Evolutionary conservation across 495 filamentous ascomycete species (phyloP).

Genomic region (Penicillium ucsense): DNA sequence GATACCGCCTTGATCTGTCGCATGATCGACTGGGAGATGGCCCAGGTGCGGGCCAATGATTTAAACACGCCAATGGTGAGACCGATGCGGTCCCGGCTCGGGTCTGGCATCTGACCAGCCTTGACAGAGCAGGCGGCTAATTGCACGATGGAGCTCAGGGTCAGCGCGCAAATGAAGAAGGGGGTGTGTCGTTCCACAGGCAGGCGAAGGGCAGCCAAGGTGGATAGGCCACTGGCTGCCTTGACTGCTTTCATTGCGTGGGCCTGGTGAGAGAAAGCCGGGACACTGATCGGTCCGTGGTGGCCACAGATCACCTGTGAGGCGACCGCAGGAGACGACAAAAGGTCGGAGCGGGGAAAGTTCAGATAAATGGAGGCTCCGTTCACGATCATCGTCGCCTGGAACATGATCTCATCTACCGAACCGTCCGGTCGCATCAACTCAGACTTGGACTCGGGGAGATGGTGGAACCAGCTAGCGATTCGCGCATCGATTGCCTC

Average conservation of each 20-base stretch:
- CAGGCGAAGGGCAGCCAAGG: conserved; percentile 66
- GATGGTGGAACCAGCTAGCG: conserved; percentile 72
- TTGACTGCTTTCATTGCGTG: conserved; percentile 75
- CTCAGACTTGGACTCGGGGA: conserved; percentile 66
- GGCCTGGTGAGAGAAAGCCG: conserved; percentile 43
- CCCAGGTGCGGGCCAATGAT: conserved; percentile 64
- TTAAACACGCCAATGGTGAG: conserved; percentile 79
- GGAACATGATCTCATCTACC: conserved; percentile 86
- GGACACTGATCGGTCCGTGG: conserved; percentile 36
- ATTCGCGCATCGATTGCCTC: conserved; percentile 63
- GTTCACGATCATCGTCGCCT: conserved; percentile 75
- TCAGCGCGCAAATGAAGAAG: conserved; percentile 77
- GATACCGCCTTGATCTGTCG: conserved; percentile 54
- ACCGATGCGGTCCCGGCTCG: conserved; percentile 62
- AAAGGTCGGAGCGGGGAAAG: conserved; percentile 40
- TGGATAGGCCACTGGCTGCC: conserved; percentile 66
- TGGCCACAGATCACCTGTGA: conserved; percentile 41
- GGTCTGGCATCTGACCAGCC: conserved; percentile 57
- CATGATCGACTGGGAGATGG: conserved; percentile 62
- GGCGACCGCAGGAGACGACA: conserved; percentile 38
- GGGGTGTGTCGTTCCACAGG: conserved; percentile 70
- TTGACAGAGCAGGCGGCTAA: conserved; percentile 60
- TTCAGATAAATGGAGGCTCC: conserved; percentile 40
- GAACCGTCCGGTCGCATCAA: conserved; percentile 54
- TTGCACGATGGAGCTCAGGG: conserved; percentile 49